Base-by-base conservation (phyloP, 2,329 filamentous ascomycete genomes). In the Cordyceps cicadae region DNA sequence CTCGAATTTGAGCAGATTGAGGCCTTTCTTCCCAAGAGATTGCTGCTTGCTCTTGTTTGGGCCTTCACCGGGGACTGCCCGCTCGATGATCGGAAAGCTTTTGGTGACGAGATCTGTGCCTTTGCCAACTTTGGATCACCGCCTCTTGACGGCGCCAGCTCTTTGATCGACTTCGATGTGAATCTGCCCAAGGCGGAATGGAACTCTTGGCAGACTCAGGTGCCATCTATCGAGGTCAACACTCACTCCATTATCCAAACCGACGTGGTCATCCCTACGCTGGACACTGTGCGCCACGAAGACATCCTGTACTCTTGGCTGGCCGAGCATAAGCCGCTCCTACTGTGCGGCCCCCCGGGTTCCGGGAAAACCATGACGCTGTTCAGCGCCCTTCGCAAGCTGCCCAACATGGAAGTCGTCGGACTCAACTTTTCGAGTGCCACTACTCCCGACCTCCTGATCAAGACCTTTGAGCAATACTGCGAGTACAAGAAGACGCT, bases 301-400 rank as follows among this genome's bases (percentile, higher is more conserved):
- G 94, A 97, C 75, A 90, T 99, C n/a, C 81, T 99, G 17, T 99
- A 99, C 78, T 99, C 95, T 3, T 99, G 94, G 94, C 85, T 99
- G 50, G 94, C 95, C 17, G 94, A 99, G 73, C 94, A 99, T 73
- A 99, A 99, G 77, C 94, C 95, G 14, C 81, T 99, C 19, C 80
- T 99, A 57, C 87, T 99, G 17, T 99, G 94, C 72, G 95, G 94
- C 74, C 95, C 94, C 71, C 94, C 94, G 62, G 94, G 94, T 78
- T 99, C 94, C 56, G 94, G 94, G 81, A 99, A 99, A 79, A 99
- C 94, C 5, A 99, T 99, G 94, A 99, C 94, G 12, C 80, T 99
- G 14, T 99, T 99, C 79, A 97, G 93, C 71, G 94, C 94, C 39
- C 84, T 99, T 59, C 88, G 94, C 65, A 99, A 99, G 75, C 80